phyloP scores from a whole-genome alignment of 441 rosid species.

The Dalechampia spathulata region DNA sequence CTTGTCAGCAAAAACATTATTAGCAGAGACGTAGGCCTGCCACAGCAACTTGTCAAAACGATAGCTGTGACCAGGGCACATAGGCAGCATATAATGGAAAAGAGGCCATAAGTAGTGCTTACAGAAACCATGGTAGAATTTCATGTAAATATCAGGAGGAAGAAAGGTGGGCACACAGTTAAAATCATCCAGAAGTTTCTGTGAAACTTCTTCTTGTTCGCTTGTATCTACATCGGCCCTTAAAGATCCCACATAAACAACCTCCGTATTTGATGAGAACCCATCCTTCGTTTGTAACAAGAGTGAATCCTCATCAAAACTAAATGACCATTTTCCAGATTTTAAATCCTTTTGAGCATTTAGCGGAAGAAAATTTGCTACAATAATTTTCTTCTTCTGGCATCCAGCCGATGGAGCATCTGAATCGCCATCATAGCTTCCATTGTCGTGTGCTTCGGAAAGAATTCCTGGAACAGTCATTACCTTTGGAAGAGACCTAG shows the following conservation, averaged over 20 bases:
- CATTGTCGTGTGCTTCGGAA: conserved; percentile 36
- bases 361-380: conserved; percentile 63
- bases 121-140: conserved; percentile 60
- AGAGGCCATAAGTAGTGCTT: conserved; percentile 80
- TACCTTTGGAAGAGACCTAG: conserved; percentile 45
- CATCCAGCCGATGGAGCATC: conserved; percentile 15
- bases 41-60: conserved; percentile 54
- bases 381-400: conserved; percentile 48
- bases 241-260: conserved; percentile 63
- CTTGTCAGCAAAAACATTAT: conserved; percentile 64
- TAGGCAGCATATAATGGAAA: conserved; percentile 81
- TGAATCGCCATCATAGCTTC: conserved; percentile 28
- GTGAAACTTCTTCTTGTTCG: conserved; percentile 72
- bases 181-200: conserved; percentile 48
- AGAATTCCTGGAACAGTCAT: conserved; percentile 53
- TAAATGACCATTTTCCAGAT: conserved; percentile 54
- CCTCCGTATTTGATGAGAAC: conserved; percentile 38
- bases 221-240: conserved; percentile 43
- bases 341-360: conserved; percentile 41
- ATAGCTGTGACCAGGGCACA: conserved; percentile 50
- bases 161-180: conserved; percentile 72
- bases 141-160: conserved; percentile 47
- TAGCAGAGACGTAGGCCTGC: conserved; percentile 71
- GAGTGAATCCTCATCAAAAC: conserved; percentile 60
- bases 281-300: conserved; percentile 62